These are phyloP conservation scores for Neophaeococcomyces mojaviensis DNA, from an alignment of 2,329 filamentous ascomycete species.

Conservation along the genomic window DNA sequence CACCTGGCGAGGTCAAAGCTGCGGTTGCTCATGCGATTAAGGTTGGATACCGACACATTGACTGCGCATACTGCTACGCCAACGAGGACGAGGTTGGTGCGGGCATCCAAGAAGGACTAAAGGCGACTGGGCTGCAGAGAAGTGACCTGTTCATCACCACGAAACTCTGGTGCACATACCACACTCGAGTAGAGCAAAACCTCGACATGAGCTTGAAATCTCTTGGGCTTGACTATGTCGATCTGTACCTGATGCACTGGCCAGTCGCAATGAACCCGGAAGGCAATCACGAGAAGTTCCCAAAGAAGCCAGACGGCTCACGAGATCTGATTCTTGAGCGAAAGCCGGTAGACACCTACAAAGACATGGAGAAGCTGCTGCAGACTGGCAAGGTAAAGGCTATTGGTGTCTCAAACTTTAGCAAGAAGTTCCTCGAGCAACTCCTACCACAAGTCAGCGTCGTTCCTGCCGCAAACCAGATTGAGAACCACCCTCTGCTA, in stretches of 20 bases:
- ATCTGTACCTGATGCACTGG: constrained; percentile 66
- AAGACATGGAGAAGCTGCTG: constrained; percentile 42
- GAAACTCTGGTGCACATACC: constrained; percentile 62
- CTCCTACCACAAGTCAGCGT: constrained; percentile 40
- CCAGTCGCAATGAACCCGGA: constrained; percentile 44
- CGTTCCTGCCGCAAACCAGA: constrained; percentile 43
- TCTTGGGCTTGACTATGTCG: constrained; percentile 59
- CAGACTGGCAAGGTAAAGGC: constrained; percentile 39
- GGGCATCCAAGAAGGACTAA: constrained; percentile 43
- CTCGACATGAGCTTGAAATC: constrained; percentile 55
- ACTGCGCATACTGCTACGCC: constrained; percentile 40
- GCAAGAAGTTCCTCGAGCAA: constrained; percentile 40
- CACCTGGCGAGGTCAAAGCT: constrained; percentile 38
- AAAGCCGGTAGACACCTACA: constrained; percentile 34
- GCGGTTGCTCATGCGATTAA: constrained; percentile 40
- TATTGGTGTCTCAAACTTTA: constrained; percentile 48
- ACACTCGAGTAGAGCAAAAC: constrained; percentile 56
- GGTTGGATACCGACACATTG: constrained; percentile 32
- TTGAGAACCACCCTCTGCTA: constrained; percentile 49
- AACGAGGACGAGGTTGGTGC: constrained; percentile 61
- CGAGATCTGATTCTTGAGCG: constrained; percentile 41
- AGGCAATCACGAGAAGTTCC: constrained; percentile 39
- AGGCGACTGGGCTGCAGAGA: constrained; percentile 56
- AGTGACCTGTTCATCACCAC: constrained; percentile 60
- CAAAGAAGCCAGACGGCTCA: constrained; percentile 35